Percentiles rank a stretch among this genome's conserved stretches.
These are phyloP conservation scores for Rhipidocladum racemiflorum DNA, from an alignment of 176 grass and related monocot genomes.

Conservation along the genomic window DNA sequence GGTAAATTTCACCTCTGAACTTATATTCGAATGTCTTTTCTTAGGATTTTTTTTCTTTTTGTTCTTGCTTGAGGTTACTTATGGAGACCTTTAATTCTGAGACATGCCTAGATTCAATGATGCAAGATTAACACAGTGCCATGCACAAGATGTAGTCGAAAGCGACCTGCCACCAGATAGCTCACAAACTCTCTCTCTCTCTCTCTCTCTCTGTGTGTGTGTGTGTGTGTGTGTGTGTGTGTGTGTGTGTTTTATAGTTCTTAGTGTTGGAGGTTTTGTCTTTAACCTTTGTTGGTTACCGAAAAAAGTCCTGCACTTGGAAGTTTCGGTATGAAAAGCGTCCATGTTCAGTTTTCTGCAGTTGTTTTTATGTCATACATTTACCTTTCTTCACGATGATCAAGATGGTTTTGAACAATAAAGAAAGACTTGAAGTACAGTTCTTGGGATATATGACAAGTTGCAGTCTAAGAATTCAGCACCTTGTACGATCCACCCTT, in stretches of 20 bases:
- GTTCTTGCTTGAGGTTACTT: neutral
- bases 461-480: neutral
- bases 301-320: neutral
- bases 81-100: neutral
- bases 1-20: neutral
- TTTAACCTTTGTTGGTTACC: conserved; percentile 10
- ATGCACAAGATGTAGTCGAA: conserved; percentile 33
- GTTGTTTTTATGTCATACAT: conserved; percentile 1
- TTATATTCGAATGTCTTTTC: neutral
- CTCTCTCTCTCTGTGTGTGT: neutral
- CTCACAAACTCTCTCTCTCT: neutral
- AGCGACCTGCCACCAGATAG: neutral
- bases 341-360: neutral
- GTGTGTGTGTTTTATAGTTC: no score
- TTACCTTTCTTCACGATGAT: conserved; percentile 4
- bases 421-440: conserved; percentile 7
- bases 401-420: conserved; percentile 21
- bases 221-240: no score
- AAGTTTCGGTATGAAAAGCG: neutral
- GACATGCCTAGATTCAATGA: neutral
- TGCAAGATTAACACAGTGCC: conserved; percentile 35
- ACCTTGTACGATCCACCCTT: neutral
- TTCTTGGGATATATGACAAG: neutral
- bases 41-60: neutral
- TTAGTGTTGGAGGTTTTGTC: neutral